Conservation (phyloP, 2,329 filamentous ascomycete genomes). For the Trichoderma gracile region DNA sequence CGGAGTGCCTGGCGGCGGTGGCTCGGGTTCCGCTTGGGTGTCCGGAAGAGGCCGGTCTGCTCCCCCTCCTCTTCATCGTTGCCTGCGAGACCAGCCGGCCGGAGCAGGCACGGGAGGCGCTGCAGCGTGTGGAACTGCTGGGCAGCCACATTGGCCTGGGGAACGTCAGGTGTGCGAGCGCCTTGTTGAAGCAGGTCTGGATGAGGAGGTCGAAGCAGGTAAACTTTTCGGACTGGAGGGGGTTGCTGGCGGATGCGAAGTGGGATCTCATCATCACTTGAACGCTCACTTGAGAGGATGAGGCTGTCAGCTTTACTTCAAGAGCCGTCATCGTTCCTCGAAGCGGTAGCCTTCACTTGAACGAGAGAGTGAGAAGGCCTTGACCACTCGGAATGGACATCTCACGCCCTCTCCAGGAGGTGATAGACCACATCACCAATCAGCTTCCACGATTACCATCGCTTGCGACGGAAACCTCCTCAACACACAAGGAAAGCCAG, state of each 20-base stretch:
- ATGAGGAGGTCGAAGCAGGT: neutral
- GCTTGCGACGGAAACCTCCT: too few species aligned
- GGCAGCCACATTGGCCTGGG: constrained; percentile 19
- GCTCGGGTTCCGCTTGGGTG: constrained; percentile 13
- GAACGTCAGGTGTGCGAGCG: constrained; percentile 10
- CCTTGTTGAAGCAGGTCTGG: constrained; percentile 14
- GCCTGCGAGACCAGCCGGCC: neutral
- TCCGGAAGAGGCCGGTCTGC: constrained; percentile 18
- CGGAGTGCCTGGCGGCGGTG: constrained; percentile 12
- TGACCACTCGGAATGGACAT: too few species aligned
- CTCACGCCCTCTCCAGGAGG: neutral
- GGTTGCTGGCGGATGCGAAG: constrained; percentile 8
- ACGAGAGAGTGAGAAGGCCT: too few species aligned
- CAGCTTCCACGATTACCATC: too few species aligned
- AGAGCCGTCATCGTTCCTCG: neutral
- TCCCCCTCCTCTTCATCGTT: constrained; percentile 20
- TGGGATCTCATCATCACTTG: constrained; percentile 23
- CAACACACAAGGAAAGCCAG: neutral
- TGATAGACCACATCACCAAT: too few species aligned
- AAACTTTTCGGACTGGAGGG: constrained; percentile 16
- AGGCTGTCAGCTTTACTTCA: too few species aligned
- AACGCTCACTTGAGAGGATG: neutral
- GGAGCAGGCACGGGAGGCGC: constrained; percentile 3
- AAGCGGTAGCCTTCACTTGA: too few species aligned
- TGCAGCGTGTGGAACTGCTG: constrained; percentile 8